These are phyloP conservation scores for Pseudocercospora fuligena DNA, from an alignment of 2,329 filamentous ascomycete genomes.

Conservation along the genomic window DNA sequence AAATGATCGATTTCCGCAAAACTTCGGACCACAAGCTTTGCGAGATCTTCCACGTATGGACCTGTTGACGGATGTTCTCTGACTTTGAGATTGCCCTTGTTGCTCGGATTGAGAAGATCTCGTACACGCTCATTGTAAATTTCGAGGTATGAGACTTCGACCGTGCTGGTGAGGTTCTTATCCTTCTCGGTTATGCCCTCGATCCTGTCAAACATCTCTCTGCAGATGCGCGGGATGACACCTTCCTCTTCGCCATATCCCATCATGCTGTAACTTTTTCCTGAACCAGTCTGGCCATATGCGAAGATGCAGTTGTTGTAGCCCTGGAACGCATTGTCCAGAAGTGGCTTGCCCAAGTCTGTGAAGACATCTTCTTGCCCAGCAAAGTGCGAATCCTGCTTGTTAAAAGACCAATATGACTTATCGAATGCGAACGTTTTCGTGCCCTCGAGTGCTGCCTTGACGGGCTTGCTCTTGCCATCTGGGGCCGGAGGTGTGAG, in stretches of 20 bases:
- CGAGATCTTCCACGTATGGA: conserved; percentile 96
- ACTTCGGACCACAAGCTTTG: conserved; percentile 89
- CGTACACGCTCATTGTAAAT: conserved; percentile 99
- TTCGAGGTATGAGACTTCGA: conserved; percentile 97
- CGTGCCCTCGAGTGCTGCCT: conserved; percentile 65
- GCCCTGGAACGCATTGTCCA: conserved; percentile 97
- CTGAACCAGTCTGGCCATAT: conserved; percentile 96
- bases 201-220: conserved; percentile 96
- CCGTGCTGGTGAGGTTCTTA: conserved; percentile 76
- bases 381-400: conserved; percentile 78
- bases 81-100: conserved; percentile 95
- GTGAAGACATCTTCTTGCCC: conserved; percentile 82
- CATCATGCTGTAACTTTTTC: conserved; percentile 99
- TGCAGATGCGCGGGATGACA: conserved; percentile 95
- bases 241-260: conserved; percentile 94
- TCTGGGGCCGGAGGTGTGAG: conserved; percentile 76
- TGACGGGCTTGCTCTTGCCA: conserved; percentile 67
- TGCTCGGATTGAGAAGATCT: conserved; percentile 91
- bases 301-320: conserved; percentile 99
- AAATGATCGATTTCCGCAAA: conserved; percentile 95
- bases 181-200: conserved; percentile 69
- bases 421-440: conserved; percentile 96
- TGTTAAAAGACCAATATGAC: conserved; percentile 98
- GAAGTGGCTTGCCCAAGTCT: conserved; percentile 83
- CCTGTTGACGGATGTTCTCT: conserved; percentile 97